Evolutionary conservation across 129 eudicot species (phyloP).

Genomic region (Ambrosia artemisiifolia): DNA sequence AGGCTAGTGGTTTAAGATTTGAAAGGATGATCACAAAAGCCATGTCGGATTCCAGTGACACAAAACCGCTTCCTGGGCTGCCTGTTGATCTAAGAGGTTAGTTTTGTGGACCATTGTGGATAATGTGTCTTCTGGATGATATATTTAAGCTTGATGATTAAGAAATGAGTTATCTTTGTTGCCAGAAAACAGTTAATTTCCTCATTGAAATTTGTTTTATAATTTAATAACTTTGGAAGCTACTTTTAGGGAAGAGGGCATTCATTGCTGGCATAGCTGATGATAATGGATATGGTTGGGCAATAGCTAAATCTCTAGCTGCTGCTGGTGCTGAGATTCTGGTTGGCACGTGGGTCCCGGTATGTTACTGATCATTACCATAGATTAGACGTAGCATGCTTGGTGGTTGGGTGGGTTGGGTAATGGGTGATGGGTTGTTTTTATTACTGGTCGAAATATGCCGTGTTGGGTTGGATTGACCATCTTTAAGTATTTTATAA

Average conservation of each 20-base stretch:
- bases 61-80: constrained; percentile 64
- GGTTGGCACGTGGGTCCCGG: constrained; percentile 99
- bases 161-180: background rate
- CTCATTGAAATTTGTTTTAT: background rate
- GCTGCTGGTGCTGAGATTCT: constrained; percentile 99
- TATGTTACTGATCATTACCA: constrained; percentile 24
- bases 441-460: background rate
- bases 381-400: background rate
- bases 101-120: constrained; percentile 1
- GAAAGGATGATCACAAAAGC: constrained; percentile 54
- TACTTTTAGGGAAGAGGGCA: constrained; percentile 79
- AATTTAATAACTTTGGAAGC: background rate
- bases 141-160: background rate
- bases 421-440: background rate
- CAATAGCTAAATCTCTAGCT: constrained; percentile 92
- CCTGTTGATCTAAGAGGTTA: constrained; percentile 89
- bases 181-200: background rate
- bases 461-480: background rate
- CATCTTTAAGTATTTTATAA: background rate
- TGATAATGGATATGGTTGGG: constrained; percentile 99
- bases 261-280: constrained; percentile 95
- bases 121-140: background rate
- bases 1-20: constrained; percentile 29
- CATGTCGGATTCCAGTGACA: constrained; percentile 52
- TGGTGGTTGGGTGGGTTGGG: background rate